phyloP scores from a whole-genome alignment of 805 yeast species.

The Cyberlindnera amylophila region DNA sequence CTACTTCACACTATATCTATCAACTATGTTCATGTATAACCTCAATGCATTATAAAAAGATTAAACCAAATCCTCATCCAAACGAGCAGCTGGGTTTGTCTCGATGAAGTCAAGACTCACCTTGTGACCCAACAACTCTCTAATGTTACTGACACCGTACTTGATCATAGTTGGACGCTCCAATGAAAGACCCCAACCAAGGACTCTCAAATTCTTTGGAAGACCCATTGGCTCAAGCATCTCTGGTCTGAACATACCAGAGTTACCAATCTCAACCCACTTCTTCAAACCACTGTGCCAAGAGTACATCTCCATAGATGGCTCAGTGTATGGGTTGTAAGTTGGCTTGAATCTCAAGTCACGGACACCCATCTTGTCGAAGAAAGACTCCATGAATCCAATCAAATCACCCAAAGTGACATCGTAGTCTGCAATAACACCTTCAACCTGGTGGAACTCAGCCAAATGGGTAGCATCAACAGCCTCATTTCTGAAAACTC shows the following conservation, averaged over 20 bases:
- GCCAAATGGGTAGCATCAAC: constrained; percentile 99
- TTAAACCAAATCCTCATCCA: constrained; percentile 61
- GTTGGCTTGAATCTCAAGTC: constrained; percentile 97
- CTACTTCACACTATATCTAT: no score
- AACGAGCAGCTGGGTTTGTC: constrained; percentile 94
- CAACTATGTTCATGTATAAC: not conserved
- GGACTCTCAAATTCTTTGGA: constrained; percentile 88
- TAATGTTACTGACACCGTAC: constrained; percentile 90
- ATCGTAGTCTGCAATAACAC: constrained; percentile 95
- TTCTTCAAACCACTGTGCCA: constrained; percentile 91
- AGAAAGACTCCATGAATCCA: constrained; percentile 97
- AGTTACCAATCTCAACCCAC: constrained; percentile 99
- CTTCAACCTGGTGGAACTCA: constrained; percentile 99
- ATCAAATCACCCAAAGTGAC: constrained; percentile 93
- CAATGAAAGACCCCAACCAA: constrained; percentile 95
- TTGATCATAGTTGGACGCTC: constrained; percentile 99
- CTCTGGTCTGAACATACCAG: constrained; percentile 99
- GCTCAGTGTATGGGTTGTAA: constrained; percentile 98
- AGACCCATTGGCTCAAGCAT: constrained; percentile 98
- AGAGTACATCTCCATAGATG: constrained; percentile 95
- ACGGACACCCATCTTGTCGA: constrained; percentile 94
- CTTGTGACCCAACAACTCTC: constrained; percentile 96
- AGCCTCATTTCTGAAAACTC: constrained; percentile 99
- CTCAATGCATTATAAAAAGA: not conserved
- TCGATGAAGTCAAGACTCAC: constrained; percentile 92